phyloP scores from a whole-genome alignment of 2,329 filamentous ascomycete species.

The Scedosporium boydii region DNA sequence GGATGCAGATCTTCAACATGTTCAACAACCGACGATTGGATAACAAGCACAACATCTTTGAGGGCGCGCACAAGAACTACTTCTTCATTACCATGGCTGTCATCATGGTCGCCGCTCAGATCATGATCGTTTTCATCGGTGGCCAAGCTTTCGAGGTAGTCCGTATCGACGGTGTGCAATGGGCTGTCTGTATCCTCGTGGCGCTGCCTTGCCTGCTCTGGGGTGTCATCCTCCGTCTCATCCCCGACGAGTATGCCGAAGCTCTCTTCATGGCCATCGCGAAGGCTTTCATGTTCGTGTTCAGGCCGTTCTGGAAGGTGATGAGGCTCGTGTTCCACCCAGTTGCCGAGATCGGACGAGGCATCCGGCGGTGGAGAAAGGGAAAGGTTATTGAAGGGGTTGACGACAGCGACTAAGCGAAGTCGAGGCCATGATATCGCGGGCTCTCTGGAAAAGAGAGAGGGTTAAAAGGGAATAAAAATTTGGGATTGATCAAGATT shows the following conservation, averaged over 20 bases:
- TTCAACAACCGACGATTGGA: constrained; percentile 56
- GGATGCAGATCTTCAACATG: constrained; percentile 66
- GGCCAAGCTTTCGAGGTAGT: constrained; percentile 41
- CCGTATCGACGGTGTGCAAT: constrained; percentile 33
- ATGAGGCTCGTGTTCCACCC: constrained; percentile 4
- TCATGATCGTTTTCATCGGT: constrained; percentile 49
- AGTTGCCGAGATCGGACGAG: constrained; percentile 2
- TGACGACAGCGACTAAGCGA: not conserved
- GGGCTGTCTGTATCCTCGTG: constrained; percentile 42
- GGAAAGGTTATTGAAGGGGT: not conserved
- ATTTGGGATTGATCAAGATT: too few species aligned
- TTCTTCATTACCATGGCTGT: constrained; percentile 49
- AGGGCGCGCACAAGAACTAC: constrained; percentile 44
- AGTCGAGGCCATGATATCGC: too few species aligned
- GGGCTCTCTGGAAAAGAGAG: too few species aligned
- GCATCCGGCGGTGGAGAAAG: constrained; percentile 4
- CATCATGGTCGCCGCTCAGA: constrained; percentile 48
- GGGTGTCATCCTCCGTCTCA: constrained; percentile 36
- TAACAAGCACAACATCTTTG: constrained; percentile 53
- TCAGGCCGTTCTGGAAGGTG: constrained; percentile 4
- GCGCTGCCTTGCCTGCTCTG: constrained; percentile 39
- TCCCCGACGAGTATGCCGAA: constrained; percentile 31
- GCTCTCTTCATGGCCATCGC: not conserved
- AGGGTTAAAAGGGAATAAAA: too few species aligned
- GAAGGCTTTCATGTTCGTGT: not conserved